phyloP scores from a whole-genome alignment of 495 filamentous ascomycete genomes.

The Friedmanniomyces endolithicus region DNA sequence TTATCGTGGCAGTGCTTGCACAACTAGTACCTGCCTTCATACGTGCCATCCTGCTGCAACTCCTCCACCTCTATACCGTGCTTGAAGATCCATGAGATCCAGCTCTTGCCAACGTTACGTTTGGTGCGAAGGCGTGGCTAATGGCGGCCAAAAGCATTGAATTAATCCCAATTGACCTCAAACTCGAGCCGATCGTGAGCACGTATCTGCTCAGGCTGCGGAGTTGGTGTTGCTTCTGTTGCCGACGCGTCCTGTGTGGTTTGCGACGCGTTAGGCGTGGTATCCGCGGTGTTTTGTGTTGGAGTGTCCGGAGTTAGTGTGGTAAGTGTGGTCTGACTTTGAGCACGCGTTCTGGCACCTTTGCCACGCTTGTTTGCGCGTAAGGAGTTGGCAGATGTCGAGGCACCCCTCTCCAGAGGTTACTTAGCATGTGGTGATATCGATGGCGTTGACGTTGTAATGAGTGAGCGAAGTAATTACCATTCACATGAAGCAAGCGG shows the following conservation, averaged over 20 bases:
- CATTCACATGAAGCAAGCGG: not conserved
- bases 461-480: not conserved
- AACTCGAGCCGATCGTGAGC: not conserved
- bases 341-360: not conserved
- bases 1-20: conserved; percentile 2
- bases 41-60: not conserved
- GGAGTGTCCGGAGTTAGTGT: not conserved
- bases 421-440: not conserved
- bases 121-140: not conserved
- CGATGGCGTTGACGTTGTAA: not conserved
- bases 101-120: not conserved
- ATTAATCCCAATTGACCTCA: not conserved
- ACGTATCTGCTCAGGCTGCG: not conserved
- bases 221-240: not conserved
- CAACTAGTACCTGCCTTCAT: not conserved
- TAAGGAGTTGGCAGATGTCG: not conserved
- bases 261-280: not conserved
- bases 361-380: not conserved
- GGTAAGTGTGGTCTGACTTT: not conserved
- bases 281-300: not conserved
- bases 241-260: not conserved
- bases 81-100: conserved; percentile 6
- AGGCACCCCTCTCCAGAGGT: not conserved
- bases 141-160: not conserved
- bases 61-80: not conserved